Evolutionary conservation across 257 asterid genomes (phyloP).

Genomic region (Hygrophila difformis): DNA sequence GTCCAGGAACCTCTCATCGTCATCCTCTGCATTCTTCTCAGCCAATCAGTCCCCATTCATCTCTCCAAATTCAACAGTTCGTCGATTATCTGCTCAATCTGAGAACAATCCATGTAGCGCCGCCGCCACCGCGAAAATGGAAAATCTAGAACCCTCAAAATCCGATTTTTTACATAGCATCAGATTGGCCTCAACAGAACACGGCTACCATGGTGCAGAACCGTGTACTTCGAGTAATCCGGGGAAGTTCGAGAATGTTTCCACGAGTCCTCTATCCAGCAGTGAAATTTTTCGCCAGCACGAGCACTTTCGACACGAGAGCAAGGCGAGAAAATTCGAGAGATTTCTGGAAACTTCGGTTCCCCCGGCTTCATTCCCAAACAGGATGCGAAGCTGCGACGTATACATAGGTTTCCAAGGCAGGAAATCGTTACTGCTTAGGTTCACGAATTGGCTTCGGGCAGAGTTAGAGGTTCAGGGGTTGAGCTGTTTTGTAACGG

Average conservation of each 20-base stretch:
- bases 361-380: constrained; percentile 1
- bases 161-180: constrained; percentile 29
- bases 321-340: constrained; percentile 39
- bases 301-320: constrained; percentile 32
- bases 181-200: constrained; percentile 24
- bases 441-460: constrained; percentile 84
- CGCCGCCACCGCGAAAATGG: constrained; percentile 18
- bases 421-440: constrained; percentile 53
- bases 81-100: constrained; percentile 25
- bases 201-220: constrained; percentile 29
- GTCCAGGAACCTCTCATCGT: constrained; percentile 73
- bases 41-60: constrained; percentile 92
- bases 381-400: constrained; percentile 76
- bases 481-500: constrained; percentile 77
- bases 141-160: constrained; percentile 20
- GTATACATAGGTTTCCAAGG: constrained; percentile 90
- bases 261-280: constrained; percentile 39
- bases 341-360: constrained; percentile 46
- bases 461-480: constrained; percentile 90
- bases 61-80: constrained; percentile 53
- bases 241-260: constrained; percentile 35
- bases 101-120: constrained; percentile 17
- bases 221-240: constrained; percentile 31
- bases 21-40: constrained; percentile 85
- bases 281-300: constrained; percentile 27